Base-by-base conservation (phyloP, 345 rosid species). In the Kernera saxatilis region DNA sequence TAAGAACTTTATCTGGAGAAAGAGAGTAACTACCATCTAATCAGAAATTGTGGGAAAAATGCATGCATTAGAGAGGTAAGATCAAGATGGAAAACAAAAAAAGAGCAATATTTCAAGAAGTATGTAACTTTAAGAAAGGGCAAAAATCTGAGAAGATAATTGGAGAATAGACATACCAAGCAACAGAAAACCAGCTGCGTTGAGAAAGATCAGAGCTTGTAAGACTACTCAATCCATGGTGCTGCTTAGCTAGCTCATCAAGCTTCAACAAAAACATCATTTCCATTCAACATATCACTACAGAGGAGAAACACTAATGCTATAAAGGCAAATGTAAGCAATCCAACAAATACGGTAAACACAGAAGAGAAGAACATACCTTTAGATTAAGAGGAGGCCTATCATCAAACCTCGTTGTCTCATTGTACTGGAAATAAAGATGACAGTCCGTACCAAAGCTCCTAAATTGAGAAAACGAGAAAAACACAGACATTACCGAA, bases 401-500 rank as follows among this genome's bases (percentile, higher is more conserved):
- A 1, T 2, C 65, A n/a, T 22, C 45, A 5, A 46, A 33, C 1
- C 14, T 35, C 35, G 3, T 0, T 21, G 73, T 33, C 73, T 69
- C 66, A 11, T 69, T 57, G 56, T n/a, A 58, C 8, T 58, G 6
- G 0, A 70, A 46, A 8, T 57, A 45, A 3, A 69, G 55, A 14
- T 44, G 12, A 45, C n/a, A 10, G 5, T 53, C 52, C 40, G 14
- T 30, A 44, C 17, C 64, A 30, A 32, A 21, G 54, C 45, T 69
- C 46, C 73, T 69, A 32, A 21, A 69, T 10, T 62, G 27, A n/a
- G n/a, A n/a, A n/a, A n/a, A n/a, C n/a, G n/a, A n/a, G 27, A 35
- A n/a, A 32, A 26, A 50, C 27, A 14, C 52, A 48, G n/a, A 44
- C 23, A 44, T 6, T 2, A 44, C 11, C 11, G 10, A 44, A 32